These are phyloP conservation scores for Hondaea fermentalgiana DNA, from an alignment of 108 stramenopile genomes.

Conservation along the genomic window DNA sequence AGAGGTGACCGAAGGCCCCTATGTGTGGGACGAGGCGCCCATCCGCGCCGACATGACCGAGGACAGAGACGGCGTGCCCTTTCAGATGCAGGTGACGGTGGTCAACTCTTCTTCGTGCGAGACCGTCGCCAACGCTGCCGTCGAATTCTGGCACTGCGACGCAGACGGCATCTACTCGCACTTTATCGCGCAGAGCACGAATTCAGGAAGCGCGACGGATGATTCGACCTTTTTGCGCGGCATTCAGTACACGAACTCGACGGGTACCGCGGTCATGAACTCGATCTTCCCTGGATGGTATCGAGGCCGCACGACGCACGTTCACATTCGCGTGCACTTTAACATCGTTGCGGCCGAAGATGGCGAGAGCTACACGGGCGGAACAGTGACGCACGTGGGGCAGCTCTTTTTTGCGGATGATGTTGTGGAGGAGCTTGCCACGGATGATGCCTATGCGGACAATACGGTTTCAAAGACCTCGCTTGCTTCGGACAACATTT, in stretches of 20 bases:
- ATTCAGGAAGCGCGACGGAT: background rate
- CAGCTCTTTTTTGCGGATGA: background rate
- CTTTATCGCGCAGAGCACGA: background rate
- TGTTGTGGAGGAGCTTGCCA: background rate
- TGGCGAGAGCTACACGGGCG: background rate
- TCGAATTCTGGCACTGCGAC: conserved; percentile 17
- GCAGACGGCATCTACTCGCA: background rate
- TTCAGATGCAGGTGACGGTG: background rate
- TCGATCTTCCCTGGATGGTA: background rate
- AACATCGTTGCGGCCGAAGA: background rate
- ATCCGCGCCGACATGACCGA: background rate
- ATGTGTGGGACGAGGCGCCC: background rate
- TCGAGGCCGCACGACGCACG: background rate
- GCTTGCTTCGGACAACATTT: background rate
- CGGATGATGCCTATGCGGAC: background rate
- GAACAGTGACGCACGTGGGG: background rate
- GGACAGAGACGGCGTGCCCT: background rate
- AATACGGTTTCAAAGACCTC: background rate
- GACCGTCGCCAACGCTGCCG: background rate
- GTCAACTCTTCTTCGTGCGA: background rate
- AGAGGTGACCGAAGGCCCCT: conserved; percentile 4
- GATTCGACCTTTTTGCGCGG: background rate
- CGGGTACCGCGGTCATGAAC: background rate
- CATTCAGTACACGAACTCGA: background rate
- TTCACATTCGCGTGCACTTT: background rate